Base-by-base conservation (phyloP, 1,139 yeast species). In the Zygosaccharomyces sapae region DNA sequence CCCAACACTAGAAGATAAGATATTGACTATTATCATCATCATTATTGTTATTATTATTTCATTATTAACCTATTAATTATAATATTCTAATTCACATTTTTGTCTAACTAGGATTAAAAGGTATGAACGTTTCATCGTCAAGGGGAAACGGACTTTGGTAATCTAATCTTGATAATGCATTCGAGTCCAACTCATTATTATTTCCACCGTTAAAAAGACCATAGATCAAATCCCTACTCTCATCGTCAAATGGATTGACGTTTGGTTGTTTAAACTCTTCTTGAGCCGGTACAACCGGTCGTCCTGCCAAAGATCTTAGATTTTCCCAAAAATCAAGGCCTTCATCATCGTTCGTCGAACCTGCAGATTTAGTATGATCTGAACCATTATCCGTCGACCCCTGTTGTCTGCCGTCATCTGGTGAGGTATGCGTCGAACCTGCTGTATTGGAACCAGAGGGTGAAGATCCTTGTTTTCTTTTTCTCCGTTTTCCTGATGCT, bases 261-360 rank as follows among this genome's bases (percentile, higher is more conserved):
- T 33, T 43, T 3, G 41, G 19, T 38, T 24, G 41, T 20, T n/a
- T 38, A 40, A 49, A 48, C 27, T 48, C 44, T 38, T 53, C 52
- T 43, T 50, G 44, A 49, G 49, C 48, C 46, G 54, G 45, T 5
- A 3, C 22, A 49, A 48, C 47, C 43, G 61, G 57, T 43, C 55
- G 47, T 49, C 70, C 50, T 51, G 69, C 57, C 27, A 81, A 62
- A 27, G 80, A 73, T 48, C 84, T 71, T 76, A 83, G 74, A 1
- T 81, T 77, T 55, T 83, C 88, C 86, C 87, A 82, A 58, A 82
- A 83, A 61, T 81, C 88, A 33, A 77, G 57, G 13, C 80, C 87
- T 43, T 73, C 79, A 16, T 74, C 79, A 5, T 71, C 58, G 10
- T 70, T 74, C 9, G 48, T 40, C 1, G 55, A 46, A 19, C 51